Conservation (phyloP, 1,139 yeast species). For the Suhomyces ambrosiae region DNA sequence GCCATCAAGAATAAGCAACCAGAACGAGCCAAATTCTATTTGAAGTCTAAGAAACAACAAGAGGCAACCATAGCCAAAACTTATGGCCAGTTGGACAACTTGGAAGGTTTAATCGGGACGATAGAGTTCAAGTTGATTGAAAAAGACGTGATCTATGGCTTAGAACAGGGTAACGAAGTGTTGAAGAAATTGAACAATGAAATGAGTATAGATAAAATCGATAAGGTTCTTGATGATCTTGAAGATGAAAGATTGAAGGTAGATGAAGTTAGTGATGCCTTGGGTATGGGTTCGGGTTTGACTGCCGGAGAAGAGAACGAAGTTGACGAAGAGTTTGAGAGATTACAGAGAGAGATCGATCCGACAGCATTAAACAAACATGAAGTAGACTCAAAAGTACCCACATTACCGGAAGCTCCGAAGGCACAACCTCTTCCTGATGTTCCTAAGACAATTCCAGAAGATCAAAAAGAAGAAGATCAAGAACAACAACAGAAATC, state of each 20-base stretch:
- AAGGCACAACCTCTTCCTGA: no score
- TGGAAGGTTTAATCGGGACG: conserved; percentile 71
- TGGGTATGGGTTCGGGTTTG: conserved; percentile 46
- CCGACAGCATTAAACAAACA: no score
- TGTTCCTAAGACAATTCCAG: no score
- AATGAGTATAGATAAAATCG: conserved; percentile 78
- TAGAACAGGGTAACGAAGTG: conserved; percentile 77
- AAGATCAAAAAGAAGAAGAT: no score
- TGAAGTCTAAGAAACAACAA: conserved; percentile 82
- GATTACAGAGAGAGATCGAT: conserved; percentile 46
- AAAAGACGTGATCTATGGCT: conserved; percentile 77
- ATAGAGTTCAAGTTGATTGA: conserved; percentile 90
- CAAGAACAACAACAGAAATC: no score
- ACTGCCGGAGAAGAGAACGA: conserved; percentile 62
- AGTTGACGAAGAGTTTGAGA: conserved; percentile 64
- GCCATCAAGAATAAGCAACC: conserved; percentile 57
- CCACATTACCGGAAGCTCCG: conserved; percentile 17
- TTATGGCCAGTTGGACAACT: conserved; percentile 72
- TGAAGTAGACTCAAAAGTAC: conserved; percentile 1
- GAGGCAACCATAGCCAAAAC: conserved; percentile 67
- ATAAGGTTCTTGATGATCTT: conserved; percentile 77
- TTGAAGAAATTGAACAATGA: conserved; percentile 75
- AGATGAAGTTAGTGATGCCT: conserved; percentile 56
- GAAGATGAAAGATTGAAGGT: conserved; percentile 83
- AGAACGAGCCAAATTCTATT: conserved; percentile 65